phyloP scores from a whole-genome alignment of 2,329 filamentous ascomycete genomes.

The Beauveria sp. region DNA sequence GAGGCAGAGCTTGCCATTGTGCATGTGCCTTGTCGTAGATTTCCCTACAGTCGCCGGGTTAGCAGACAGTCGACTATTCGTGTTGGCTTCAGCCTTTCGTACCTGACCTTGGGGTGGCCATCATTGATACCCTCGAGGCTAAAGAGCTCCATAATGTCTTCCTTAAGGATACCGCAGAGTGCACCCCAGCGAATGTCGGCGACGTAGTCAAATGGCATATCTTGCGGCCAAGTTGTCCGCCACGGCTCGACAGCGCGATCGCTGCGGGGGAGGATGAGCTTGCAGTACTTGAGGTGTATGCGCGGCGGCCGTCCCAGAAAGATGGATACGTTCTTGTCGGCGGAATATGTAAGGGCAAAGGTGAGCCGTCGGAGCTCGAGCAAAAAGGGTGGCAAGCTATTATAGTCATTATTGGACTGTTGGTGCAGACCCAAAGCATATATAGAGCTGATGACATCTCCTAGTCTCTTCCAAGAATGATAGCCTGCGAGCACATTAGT shows the following conservation, averaged over 20 bases:
- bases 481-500: slow-evolving; percentile 26
- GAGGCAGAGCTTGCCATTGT: slow-evolving; percentile 10
- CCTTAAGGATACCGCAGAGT: slow-evolving; percentile 8
- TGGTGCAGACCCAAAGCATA: slow-evolving; percentile 41
- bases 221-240: slow-evolving; percentile 6
- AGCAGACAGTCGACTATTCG: neutral
- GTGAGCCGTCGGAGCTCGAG: slow-evolving; percentile 30
- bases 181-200: slow-evolving; percentile 12
- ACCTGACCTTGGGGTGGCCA: slow-evolving; percentile 6
- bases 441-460: slow-evolving; percentile 37
- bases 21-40: neutral
- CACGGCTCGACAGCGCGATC: neutral
- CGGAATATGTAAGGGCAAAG: slow-evolving; percentile 35
- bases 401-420: slow-evolving; percentile 16
- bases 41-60: neutral
- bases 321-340: slow-evolving; percentile 39
- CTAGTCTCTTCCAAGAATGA: slow-evolving; percentile 37
- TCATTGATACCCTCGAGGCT: slow-evolving; percentile 2
- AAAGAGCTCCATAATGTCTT: slow-evolving; percentile 11
- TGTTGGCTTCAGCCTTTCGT: neutral
- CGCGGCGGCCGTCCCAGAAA: slow-evolving; percentile 43
- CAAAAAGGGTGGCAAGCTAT: slow-evolving; percentile 30
- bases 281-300: slow-evolving; percentile 35
- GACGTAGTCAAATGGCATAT: slow-evolving; percentile 11
- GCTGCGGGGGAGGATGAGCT: slow-evolving; percentile 20